phyloP scores from a whole-genome alignment of 768 basidiomycete genomes.

The Tulasnella sp. region DNA sequence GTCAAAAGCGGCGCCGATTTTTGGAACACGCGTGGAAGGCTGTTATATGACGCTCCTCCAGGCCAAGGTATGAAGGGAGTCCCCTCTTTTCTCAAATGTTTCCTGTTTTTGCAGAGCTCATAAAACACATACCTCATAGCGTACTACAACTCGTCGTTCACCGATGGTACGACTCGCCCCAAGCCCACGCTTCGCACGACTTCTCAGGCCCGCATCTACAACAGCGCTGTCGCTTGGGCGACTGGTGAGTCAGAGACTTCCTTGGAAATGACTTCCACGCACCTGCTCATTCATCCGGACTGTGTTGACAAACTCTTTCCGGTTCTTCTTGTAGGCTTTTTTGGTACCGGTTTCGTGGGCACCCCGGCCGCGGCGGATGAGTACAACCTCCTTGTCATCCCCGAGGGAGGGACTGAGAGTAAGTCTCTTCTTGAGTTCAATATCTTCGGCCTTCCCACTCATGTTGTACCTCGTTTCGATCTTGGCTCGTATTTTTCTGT shows the following conservation, averaged over 20 bases:
- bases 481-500: too few relatives aligned
- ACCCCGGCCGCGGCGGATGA: not conserved
- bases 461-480: too few relatives aligned
- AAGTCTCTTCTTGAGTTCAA: too few relatives aligned
- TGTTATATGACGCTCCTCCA: not conserved
- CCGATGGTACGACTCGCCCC: not conserved
- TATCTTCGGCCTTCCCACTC: too few relatives aligned
- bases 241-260: too few relatives aligned
- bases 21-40: not conserved
- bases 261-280: too few relatives aligned
- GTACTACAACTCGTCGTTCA: slow-evolving; percentile 1
- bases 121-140: not conserved
- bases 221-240: not conserved
- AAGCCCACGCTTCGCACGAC: slow-evolving; percentile 5
- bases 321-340: too few relatives aligned
- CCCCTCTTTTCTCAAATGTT: too few relatives aligned
- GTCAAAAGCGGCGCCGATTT: not conserved
- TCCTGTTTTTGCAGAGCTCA: not conserved
- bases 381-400: slow-evolving; percentile 12
- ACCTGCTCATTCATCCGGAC: too few relatives aligned
- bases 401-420: slow-evolving; percentile 16
- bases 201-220: slow-evolving; percentile 1
- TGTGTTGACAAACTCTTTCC: too few relatives aligned
- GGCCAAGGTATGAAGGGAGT: not conserved
- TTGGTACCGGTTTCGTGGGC: too few relatives aligned